Evolutionary conservation across 768 basidiomycete species (phyloP), one percentile per base, ranked within the genome.

Genomic region (Podaxis mareebaensis): DNA sequence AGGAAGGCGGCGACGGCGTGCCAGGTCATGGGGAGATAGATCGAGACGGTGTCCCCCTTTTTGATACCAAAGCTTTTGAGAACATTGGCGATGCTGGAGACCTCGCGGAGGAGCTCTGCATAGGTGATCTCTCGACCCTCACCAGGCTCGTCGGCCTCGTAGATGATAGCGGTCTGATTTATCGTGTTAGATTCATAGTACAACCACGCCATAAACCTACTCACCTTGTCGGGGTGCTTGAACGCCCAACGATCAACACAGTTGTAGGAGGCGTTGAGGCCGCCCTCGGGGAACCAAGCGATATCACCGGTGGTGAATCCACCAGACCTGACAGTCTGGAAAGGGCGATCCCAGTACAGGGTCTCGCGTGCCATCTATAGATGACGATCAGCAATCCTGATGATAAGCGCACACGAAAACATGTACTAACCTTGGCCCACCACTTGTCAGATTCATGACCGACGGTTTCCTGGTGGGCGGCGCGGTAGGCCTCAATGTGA

Each of bases 171-270:
- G 28, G 89, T 88, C 92, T 95, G 67, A 11, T 49, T 12, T 24
- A 28, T 51, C 11, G 24, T 10, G 26, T 51, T 51, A 51, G 20
- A 13, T 48, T 24, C 30, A 22, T 28, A 40, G 54, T 49, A 55
- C 28, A 58, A 30, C 36, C 58, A 49, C 12, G 33, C 33, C 11
- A n/a, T 44, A 36, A 56, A 51, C 33, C 40, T 36, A 54, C 71
- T 53, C 62, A 87, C 91, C 78, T 87, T 89, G 74, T 97, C 78
- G 0, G 96, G 97, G 70, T 95, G 79, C 72, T 88, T 85, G 79
- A 90, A 95, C 15, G 93, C 96, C 90, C 94, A 96, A 61, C 96
- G 87, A 75, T 99, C 97, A 55, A 99, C 93, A 70, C 95, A 96
- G 77, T 99, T 99, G 83, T 99, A 99, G 8, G 94, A 88, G 1